Evolutionary conservation across 1,284 basidiomycete species (phyloP).

Genomic region (Leccinum fuscescens): DNA sequence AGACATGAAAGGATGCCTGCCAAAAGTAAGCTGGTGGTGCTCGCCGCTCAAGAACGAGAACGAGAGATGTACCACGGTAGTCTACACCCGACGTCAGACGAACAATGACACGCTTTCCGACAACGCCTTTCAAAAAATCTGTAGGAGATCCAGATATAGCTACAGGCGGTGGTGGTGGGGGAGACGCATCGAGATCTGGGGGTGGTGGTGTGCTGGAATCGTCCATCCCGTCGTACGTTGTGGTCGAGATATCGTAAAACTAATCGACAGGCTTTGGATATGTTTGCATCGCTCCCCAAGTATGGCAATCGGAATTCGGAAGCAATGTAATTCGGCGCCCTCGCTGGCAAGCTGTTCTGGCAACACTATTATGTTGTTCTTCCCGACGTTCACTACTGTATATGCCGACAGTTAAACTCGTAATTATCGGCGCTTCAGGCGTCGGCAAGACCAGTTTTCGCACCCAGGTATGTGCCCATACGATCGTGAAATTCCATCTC

Average conservation of each 20-base stretch:
- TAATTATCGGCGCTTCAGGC: constrained; percentile 73
- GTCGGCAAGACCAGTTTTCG: constrained; percentile 76
- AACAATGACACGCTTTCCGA: constrained; percentile 93
- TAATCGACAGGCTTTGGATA: constrained; percentile 17
- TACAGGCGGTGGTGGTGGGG: constrained; percentile 49
- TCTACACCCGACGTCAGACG: constrained; percentile 95
- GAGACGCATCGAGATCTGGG: constrained; percentile 32
- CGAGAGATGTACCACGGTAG: constrained; percentile 73
- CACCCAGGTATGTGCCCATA: constrained; percentile 51
- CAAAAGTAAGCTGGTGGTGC: constrained; percentile 1
- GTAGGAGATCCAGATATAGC: constrained; percentile 73
- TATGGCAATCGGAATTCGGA: constrained; percentile 9
- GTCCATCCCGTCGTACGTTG: constrained; percentile 21
- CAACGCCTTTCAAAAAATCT: constrained; percentile 90
- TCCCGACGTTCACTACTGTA: constrained; percentile 5
- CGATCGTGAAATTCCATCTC: neutral
- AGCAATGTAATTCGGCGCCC: neutral
- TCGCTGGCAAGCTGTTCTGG: neutral
- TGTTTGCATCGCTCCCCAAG: constrained; percentile 19
- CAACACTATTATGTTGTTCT: constrained; percentile 19
- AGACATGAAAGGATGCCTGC: constrained; percentile 92
- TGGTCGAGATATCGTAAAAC: neutral
- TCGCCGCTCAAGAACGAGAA: neutral
- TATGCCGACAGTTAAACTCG: constrained; percentile 73
- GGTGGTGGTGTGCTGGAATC: constrained; percentile 29